Conservation (phyloP, 306 rosid genomes). For the Acacia crassicarpa region DNA sequence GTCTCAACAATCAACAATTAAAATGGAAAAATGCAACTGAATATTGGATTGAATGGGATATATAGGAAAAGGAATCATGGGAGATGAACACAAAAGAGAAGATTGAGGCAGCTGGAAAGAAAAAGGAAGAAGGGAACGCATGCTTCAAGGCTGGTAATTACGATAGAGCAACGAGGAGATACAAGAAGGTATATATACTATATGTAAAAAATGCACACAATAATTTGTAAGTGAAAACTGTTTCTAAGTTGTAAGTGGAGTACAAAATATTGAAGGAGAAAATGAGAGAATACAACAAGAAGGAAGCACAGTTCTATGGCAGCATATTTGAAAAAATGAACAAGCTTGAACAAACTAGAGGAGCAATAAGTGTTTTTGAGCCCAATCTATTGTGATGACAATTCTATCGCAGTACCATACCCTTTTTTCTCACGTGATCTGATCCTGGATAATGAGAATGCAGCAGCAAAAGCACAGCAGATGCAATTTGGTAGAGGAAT, state of each 20-base stretch:
- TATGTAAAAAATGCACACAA: background rate
- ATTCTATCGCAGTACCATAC: background rate
- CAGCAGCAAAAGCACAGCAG: constrained; percentile 47
- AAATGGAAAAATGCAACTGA: background rate
- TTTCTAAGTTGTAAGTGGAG: constrained; percentile 65
- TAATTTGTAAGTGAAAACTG: background rate
- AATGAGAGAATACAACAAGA: constrained; percentile 74
- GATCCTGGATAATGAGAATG: constrained; percentile 21
- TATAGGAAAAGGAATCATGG: constrained; percentile 68
- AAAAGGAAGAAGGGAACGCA: constrained; percentile 79
- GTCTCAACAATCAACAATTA: no score
- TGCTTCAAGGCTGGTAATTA: constrained; percentile 55
- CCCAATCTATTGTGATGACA: background rate
- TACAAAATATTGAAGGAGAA: constrained; percentile 81
- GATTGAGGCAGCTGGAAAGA: constrained; percentile 68
- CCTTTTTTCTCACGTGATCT: background rate
- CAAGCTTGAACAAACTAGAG: constrained; percentile 39
- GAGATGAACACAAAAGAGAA: constrained; percentile 50
- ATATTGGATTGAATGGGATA: background rate
- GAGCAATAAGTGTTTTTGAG: constrained; percentile 18
- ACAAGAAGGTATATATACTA: constrained; percentile 46
- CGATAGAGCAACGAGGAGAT: constrained; percentile 55
- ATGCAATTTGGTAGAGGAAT: no score
- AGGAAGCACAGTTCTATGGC: constrained; percentile 81
- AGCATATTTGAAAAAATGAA: constrained; percentile 80